Percentiles rank a stretch among this genome's conserved stretches.
These are phyloP conservation scores for Beauveria pseudobassiana DNA, from an alignment of 2,329 filamentous ascomycete genomes.

Conservation along the genomic window DNA sequence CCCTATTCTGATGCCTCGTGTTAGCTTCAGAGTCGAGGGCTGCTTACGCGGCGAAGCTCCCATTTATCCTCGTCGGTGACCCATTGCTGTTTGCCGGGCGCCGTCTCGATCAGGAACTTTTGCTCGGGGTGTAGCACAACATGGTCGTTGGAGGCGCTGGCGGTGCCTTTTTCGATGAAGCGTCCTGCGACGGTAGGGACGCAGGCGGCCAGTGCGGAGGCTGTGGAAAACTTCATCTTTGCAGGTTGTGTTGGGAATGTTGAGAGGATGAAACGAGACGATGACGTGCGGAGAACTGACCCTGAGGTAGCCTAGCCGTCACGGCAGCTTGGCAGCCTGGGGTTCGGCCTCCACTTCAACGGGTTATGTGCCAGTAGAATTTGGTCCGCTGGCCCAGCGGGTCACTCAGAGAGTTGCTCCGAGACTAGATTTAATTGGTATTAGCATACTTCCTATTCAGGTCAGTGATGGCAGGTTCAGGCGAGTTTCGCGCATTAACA, in stretches of 20 bases:
- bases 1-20: too few relatives aligned
- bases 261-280: background rate
- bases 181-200: slow-evolving; percentile 48
- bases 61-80: slow-evolving; percentile 95
- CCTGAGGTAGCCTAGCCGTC: too few relatives aligned
- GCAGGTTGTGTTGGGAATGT: background rate
- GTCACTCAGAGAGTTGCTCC: too few relatives aligned
- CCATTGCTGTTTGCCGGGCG: slow-evolving; percentile 76
- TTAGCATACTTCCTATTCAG: background rate
- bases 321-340: background rate
- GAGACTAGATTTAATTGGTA: too few relatives aligned
- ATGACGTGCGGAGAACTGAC: background rate
- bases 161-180: slow-evolving; percentile 41
- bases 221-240: slow-evolving; percentile 45
- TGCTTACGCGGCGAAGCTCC: slow-evolving; percentile 70
- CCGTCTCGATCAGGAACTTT: slow-evolving; percentile 69
- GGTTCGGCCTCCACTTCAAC: background rate
- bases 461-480: background rate
- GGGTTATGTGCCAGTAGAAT: too few relatives aligned
- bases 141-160: slow-evolving; percentile 26
- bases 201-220: slow-evolving; percentile 46
- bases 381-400: too few relatives aligned
- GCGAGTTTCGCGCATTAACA: background rate
- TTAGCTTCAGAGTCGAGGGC: too few relatives aligned
- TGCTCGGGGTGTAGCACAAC: slow-evolving; percentile 37